Base-by-base conservation (phyloP, 1,284 basidiomycete genomes). In the Sanguinoderma infundibulare region DNA sequence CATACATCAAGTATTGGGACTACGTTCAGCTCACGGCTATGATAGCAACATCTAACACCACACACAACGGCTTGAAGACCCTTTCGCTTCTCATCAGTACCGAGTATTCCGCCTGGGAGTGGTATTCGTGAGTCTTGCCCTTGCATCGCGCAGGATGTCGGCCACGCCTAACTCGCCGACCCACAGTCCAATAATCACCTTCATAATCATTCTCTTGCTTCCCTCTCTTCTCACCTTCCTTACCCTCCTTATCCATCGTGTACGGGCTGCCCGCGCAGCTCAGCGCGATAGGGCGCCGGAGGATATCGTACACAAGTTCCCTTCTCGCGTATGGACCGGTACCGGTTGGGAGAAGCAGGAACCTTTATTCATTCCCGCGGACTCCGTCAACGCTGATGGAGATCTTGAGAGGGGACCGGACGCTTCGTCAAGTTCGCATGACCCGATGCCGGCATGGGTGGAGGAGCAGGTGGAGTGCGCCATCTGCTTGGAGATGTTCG, bases 401-500 rank as follows among this genome's bases (percentile, higher is more conserved):
- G 72, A 74, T 12, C 69, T 75, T 30, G 69, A 74, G 62, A 64
- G 79, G 57, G 71, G 71, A 34, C 34, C 65, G 9, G 69, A 67
- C 38, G 71, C 71, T 22, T 62, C 70, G 5, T 71, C 68, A 5
- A 66, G 70, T 1, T 69, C 69, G 6, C 68, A 67, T 24, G 71
- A 69, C 36, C 69, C 69, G 6, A 69, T 73, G 30, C 84, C 85
- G 57, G 83, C 87, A 6, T 93, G 91, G 91, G 91, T 89, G 62
- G 87, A 89, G 67, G 75, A 80, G 6, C 91, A 93, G 69, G 70
- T 79, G 47, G 94, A 97, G 73, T 98, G 95, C 71, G 91, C 94
- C 12, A 96, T 98, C 65, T 98, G 95, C 73, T 82, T 98, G 65
- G 91, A 85, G 65, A 87, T 90, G 66, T 97, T 97, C 69, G 87